These are phyloP conservation scores for Naganishia antarctica DNA, from an alignment of 768 basidiomycete genomes.

Conservation along the genomic window DNA sequence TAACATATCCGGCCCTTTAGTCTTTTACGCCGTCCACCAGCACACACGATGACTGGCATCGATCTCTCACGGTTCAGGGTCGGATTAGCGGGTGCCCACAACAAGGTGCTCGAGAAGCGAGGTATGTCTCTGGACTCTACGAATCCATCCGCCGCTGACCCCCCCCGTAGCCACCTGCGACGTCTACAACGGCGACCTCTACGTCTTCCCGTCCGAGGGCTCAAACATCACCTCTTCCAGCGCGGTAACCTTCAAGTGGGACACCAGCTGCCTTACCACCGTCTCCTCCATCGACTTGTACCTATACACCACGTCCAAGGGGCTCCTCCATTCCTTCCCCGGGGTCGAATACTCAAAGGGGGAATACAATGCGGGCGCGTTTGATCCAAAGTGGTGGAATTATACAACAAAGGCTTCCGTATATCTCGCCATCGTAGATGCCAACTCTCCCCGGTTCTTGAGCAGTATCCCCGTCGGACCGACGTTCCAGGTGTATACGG, in stretches of 20 bases:
- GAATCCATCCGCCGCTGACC: background rate
- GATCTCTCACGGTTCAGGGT: background rate
- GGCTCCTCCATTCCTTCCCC: conserved; percentile 45
- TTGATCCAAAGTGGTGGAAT: conserved; percentile 51
- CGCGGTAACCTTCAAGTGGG: conserved; percentile 47
- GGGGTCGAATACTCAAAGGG: conserved; percentile 40
- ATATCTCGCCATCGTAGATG: conserved; percentile 44
- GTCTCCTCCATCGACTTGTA: conserved; percentile 44
- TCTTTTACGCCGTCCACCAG: no score
- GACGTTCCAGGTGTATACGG: conserved; percentile 45
- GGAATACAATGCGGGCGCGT: conserved; percentile 32
- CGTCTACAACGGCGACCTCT: conserved; percentile 38
- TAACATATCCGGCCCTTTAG: no score
- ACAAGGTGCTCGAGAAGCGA: background rate
- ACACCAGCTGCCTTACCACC: conserved; percentile 43
- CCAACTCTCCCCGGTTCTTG: conserved; percentile 35
- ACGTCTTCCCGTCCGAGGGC: conserved; percentile 41
- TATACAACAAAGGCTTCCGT: conserved; percentile 43
- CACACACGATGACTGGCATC: background rate
- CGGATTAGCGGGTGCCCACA: background rate
- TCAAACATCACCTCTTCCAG: conserved; percentile 32
- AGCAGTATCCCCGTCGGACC: conserved; percentile 45
- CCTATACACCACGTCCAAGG: conserved; percentile 40
- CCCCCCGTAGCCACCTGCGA: background rate
- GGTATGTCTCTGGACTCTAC: background rate